These are phyloP conservation scores for Colletotrichum scovillei DNA, from an alignment of 2,329 filamentous ascomycete genomes.

Conservation along the genomic window DNA sequence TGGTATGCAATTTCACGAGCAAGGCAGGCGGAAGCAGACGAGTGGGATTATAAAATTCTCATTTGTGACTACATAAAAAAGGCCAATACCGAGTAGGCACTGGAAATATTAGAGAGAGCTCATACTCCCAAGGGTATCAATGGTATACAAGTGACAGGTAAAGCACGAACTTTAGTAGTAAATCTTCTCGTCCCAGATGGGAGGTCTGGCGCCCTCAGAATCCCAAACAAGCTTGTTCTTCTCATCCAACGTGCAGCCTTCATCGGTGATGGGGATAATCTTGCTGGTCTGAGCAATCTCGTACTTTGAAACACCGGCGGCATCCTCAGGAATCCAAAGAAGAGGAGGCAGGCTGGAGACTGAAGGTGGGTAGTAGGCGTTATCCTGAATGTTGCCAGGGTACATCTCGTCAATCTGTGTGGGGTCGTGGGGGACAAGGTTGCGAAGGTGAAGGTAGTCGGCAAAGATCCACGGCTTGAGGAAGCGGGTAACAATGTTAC, in stretches of 20 bases:
- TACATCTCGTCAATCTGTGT: conserved; percentile 66
- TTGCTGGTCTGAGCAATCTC: conserved; percentile 79
- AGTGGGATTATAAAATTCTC: neutral
- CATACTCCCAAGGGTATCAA: conserved; percentile 33
- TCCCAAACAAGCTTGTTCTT: conserved; percentile 64
- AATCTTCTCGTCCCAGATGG: conserved; percentile 58
- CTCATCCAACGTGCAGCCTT: conserved; percentile 76
- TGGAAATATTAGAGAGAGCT: conserved; percentile 20
- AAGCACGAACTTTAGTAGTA: conserved; percentile 48
- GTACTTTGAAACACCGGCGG: conserved; percentile 78
- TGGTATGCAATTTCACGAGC: too few relatives aligned
- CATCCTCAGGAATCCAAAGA: conserved; percentile 88
- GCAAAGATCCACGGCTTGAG: conserved; percentile 82
- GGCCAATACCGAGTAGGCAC: neutral
- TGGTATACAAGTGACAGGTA: conserved; percentile 18
- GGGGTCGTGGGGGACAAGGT: conserved; percentile 71
- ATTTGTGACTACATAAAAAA: conserved; percentile 21
- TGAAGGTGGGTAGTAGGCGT: conserved; percentile 81
- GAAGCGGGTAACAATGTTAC: conserved; percentile 73
- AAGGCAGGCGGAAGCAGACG: neutral
- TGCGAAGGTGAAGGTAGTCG: conserved; percentile 77
- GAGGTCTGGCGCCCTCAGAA: conserved; percentile 52
- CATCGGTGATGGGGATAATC: conserved; percentile 84
- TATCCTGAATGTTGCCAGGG: conserved; percentile 67
- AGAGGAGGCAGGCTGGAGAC: conserved; percentile 72